Evolutionary conservation across 2,329 filamentous ascomycete species (phyloP).

Genomic region (Aaosphaeria pasadenensis): DNA sequence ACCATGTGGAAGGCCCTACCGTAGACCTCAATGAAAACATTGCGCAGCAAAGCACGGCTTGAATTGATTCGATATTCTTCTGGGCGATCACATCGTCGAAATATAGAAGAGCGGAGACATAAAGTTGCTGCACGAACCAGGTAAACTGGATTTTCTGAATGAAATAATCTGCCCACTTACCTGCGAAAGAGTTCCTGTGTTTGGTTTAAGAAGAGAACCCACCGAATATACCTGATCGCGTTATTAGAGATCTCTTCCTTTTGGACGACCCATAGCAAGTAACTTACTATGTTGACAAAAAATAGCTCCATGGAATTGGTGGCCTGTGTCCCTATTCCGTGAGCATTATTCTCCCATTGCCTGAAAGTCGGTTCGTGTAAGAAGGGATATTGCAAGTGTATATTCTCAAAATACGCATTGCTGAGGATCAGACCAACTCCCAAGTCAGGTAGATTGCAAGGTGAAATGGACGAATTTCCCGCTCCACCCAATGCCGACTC

Average conservation of each 20-base stretch:
- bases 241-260: neutral
- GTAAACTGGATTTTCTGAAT: too few species aligned
- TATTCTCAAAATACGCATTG: neutral
- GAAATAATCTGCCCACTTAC: too few species aligned
- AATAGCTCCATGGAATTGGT: neutral
- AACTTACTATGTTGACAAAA: neutral
- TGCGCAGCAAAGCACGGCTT: neutral
- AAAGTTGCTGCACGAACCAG: neutral
- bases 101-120: neutral
- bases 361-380: neutral
- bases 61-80: neutral
- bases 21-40: neutral
- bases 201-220: neutral
- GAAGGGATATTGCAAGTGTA: neutral
- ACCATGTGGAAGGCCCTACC: neutral
- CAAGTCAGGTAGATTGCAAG: neutral
- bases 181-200: neutral
- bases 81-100: neutral
- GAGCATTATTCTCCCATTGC: neutral
- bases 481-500: neutral
- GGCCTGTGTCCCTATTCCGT: too few species aligned
- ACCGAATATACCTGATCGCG: neutral
- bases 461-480: neutral
- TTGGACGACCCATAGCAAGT: neutral
- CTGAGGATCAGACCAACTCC: neutral